A percentile compares a stretch with the other conserved stretches of the same genome.
Conservation (phyloP, 352 stramenopile genomes). For the Blastocystis sp. region DNA sequence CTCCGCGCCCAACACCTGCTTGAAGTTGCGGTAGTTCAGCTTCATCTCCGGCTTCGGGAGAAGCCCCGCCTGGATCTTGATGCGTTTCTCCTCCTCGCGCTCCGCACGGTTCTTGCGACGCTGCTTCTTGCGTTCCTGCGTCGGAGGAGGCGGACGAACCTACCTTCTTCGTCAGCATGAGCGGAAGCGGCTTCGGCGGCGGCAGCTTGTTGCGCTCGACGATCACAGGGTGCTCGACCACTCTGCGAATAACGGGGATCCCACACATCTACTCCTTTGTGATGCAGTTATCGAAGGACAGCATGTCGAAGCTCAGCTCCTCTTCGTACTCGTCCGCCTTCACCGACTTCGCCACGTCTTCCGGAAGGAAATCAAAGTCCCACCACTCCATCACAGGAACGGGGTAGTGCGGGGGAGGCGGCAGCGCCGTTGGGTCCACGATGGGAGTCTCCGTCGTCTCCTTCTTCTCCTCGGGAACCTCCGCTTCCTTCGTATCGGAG, state of each 20-base stretch:
- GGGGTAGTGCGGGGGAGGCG: conserved; percentile 23
- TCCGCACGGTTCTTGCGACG: conserved; percentile 26
- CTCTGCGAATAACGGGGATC: neutral
- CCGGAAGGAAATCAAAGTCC: conserved; percentile 16
- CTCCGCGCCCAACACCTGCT: conserved; percentile 5
- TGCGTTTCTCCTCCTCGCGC: conserved; percentile 32
- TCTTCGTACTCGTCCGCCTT: neutral
- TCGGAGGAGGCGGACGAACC: neutral
- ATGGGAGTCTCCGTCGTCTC: neutral
- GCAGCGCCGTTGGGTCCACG: neutral
- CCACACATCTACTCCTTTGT: conserved; percentile 18
- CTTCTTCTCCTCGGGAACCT: neutral
- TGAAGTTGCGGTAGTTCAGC: conserved; percentile 32
- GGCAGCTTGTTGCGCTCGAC: conserved; percentile 17
- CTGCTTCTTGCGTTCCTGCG: conserved; percentile 41
- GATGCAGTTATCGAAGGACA: conserved; percentile 3
- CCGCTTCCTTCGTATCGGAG: neutral
- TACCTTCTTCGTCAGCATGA: conserved; percentile 49
- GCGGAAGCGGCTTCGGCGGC: neutral
- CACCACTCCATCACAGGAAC: conserved; percentile 38
- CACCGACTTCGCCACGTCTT: neutral
- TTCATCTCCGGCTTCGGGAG: conserved; percentile 6
- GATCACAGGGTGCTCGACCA: conserved; percentile 14
- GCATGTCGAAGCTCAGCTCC: neutral
- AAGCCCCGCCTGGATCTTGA: neutral